These are phyloP conservation scores for Fusarium chuoi DNA, from an alignment of 2,329 filamentous ascomycete species.

Conservation along the genomic window DNA sequence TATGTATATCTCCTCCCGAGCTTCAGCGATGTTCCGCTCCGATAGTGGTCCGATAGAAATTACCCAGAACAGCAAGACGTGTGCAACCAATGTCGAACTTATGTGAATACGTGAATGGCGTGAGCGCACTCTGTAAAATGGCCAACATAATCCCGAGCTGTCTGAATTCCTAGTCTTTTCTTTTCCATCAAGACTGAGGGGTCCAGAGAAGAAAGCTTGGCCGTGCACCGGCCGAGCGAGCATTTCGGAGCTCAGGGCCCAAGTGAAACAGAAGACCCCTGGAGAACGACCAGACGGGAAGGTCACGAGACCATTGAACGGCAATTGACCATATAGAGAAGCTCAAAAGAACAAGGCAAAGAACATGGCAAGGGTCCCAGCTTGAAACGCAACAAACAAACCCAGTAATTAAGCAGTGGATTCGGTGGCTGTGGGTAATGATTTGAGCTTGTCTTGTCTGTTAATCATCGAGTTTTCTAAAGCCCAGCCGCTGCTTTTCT, in stretches of 20 bases:
- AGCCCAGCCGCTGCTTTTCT: background rate
- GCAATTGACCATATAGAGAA: constrained; percentile 16
- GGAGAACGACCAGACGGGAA: constrained; percentile 23
- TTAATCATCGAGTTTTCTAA: constrained; percentile 5
- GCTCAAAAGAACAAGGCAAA: constrained; percentile 23
- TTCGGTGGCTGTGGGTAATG: constrained; percentile 12
- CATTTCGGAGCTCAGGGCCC: constrained; percentile 8
- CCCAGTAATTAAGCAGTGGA: constrained; percentile 20
- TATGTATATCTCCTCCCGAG: background rate
- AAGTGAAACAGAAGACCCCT: constrained; percentile 22
- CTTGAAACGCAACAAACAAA: constrained; percentile 11
- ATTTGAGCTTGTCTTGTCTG: constrained; percentile 35
- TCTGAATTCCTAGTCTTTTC: background rate
- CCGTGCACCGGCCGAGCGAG: constrained; percentile 29
- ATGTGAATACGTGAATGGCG: background rate
- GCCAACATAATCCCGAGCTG: background rate
- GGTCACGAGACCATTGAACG: constrained; percentile 31
- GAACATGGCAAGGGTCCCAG: constrained; percentile 2
- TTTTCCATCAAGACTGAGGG: constrained; percentile 3
- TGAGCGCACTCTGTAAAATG: background rate
- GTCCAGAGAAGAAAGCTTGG: background rate
- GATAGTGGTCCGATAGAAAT: constrained; percentile 4
- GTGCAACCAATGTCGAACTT: background rate
- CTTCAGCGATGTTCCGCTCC: background rate
- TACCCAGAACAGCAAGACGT: background rate